Evolutionary conservation across 306 rosid genomes (phyloP), one percentile per base, ranked within the genome.

Genomic region (Quercus dentata): DNA sequence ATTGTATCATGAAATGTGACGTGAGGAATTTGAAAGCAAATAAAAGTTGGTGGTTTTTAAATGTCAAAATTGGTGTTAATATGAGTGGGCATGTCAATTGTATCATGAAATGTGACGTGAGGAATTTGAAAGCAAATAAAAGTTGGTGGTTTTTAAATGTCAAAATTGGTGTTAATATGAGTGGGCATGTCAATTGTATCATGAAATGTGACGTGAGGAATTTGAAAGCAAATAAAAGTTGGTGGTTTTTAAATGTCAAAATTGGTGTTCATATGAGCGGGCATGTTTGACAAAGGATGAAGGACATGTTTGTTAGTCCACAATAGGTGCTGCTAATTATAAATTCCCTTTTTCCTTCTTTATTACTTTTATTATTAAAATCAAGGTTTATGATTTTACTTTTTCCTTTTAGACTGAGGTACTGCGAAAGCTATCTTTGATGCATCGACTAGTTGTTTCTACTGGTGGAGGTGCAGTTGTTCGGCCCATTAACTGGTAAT

Each of bases 401-500:
- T 78, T 31, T 79, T 78, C 75, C 64, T 31, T 81, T 85, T 83
- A 95, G 99, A 91, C 89, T 18, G 94, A 91, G 89, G 92, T 56
- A 56, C 86, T 95, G 86, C 85, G 38, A 74, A 85, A 90, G 85
- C 81, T 91, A 65, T 93, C 98, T 78, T 77, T 75, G 82, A 87
- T 84, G 97, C 87, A 67, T 69, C 88, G 35, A 74, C 74, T 82
- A 56, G 96, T 95, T 78, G 84, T 91, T 86, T 93, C 99, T 76
- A 95, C 99, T 54, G 99, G 99, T 63, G 99, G 99, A 81, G 99
- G 98, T 74, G 97, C 87, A 23, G 99, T 95, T 76, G 72, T 82
- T 65, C 87, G 98, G 85, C 91, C 94, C 31, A 85, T 91, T 81
- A 95, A 95, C 89, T 95, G 99, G 99, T 95, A 31, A 76, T 59